Base-by-base conservation (phyloP, 176 grass and related monocot species). In the Carex parvula region DNA sequence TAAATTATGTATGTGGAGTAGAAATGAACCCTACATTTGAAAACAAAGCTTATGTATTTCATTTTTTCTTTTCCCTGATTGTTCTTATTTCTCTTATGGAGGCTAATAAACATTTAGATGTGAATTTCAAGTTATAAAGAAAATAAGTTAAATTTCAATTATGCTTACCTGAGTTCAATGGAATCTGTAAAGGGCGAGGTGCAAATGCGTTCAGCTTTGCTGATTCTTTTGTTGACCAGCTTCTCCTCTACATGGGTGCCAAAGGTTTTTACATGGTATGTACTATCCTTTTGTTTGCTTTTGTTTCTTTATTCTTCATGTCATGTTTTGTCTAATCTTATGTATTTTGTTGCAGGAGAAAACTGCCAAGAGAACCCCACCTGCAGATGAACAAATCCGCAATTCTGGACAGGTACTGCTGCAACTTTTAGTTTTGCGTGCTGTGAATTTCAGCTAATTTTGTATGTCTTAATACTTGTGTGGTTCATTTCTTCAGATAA, bases 221-320 rank as follows among this genome's bases (percentile, higher is more conserved):
- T 86, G 92, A 98, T 81, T 88, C 89, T 64, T 94, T 98, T 87
- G 85, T 98, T 64, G 95, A 98, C 64, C 89, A 90, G 35, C 89
- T 98, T 90, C 89, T 94, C 81, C 85, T 94, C 55, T 94, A 98
- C 79, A 89, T 94, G 65, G 91, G 95, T 62, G 90, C 77, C 62
- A 98, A 88, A 91, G 92, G 94, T 87, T 80, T 98, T 60, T 84
- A 87, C 74, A 85, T 79, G 89, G 95, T 98, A 98, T 84, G 83
- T 33, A 70, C 74, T 74, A 22, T 55, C 53, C 12, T 78, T 77
- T 32, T 84, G 35, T 66, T 48, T 81, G 29, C 17, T 87, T 48
- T 87, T 81, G n/a, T 73, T 82, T 76, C 20, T 72, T 17, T 66
- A 5, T 67, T 1, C 33, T 42, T 68, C 22, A 70, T 91, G 53